These are phyloP conservation scores for Aspergillus hortae DNA, from an alignment of 2,329 filamentous ascomycete genomes.

Conservation along the genomic window DNA sequence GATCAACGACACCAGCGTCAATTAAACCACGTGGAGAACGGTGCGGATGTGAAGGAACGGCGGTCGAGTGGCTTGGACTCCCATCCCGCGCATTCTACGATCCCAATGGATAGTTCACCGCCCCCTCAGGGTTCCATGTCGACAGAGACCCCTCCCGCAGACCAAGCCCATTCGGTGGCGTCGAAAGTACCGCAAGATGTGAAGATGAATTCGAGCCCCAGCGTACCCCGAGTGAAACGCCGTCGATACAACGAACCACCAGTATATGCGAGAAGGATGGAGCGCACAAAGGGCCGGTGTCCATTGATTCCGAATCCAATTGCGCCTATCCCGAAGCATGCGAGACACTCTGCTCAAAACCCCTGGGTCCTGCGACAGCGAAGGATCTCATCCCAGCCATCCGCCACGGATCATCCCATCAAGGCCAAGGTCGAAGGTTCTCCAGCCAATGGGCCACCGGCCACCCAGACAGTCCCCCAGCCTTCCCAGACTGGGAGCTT, in stretches of 20 bases:
- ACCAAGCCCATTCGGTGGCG: slow-evolving; percentile 12
- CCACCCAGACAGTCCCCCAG: slow-evolving; percentile 15
- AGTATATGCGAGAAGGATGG: slow-evolving; percentile 47
- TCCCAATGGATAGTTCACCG: slow-evolving; percentile 29
- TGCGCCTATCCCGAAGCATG: slow-evolving; percentile 31
- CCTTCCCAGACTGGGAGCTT: slow-evolving; percentile 24
- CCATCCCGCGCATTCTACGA: slow-evolving; percentile 12
- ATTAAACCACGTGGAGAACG: slow-evolving; percentile 26
- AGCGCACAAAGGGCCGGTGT: slow-evolving; percentile 38
- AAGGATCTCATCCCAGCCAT: slow-evolving; percentile 15
- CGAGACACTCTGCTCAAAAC: slow-evolving; percentile 20
- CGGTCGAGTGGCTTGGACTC: slow-evolving; percentile 11
- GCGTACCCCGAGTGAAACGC: slow-evolving; percentile 46
- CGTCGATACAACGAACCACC: slow-evolving; percentile 52
- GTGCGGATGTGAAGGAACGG: slow-evolving; percentile 21
- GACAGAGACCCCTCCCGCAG: slow-evolving; percentile 12
- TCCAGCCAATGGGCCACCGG: slow-evolving; percentile 27
- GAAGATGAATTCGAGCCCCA: slow-evolving; percentile 15
- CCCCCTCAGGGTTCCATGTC: slow-evolving; percentile 16
- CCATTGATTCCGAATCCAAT: slow-evolving; percentile 39
- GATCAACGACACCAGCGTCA: slow-evolving; percentile 24
- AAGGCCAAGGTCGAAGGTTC: slow-evolving; percentile 19
- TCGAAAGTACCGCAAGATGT: slow-evolving; percentile 24
- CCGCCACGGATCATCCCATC: slow-evolving; percentile 13
- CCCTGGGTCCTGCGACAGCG: slow-evolving; percentile 21